Evolutionary conservation across 352 stramenopile genomes (phyloP).

Genomic region (Pythium periplocum): DNA sequence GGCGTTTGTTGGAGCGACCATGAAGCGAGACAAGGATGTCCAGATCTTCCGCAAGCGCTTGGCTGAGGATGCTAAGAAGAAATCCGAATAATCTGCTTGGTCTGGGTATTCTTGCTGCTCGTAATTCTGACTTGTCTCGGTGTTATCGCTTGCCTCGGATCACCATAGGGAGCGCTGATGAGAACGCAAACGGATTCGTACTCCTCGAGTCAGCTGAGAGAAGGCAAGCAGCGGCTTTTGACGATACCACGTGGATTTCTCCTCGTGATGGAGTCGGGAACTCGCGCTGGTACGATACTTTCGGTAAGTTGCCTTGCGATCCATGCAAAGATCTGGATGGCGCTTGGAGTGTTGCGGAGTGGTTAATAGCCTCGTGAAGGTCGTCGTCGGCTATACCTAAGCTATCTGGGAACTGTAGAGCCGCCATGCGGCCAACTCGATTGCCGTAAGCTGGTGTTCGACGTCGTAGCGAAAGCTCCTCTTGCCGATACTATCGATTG

Average conservation of each 20-base stretch:
- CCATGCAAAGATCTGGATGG: not conserved
- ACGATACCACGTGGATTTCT: constrained; percentile 26
- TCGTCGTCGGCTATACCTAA: constrained; percentile 5
- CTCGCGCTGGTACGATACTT: constrained; percentile 40
- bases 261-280: constrained; percentile 35
- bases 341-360: constrained; percentile 1
- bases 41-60: constrained; percentile 35
- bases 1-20: constrained; percentile 69
- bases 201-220: not conserved
- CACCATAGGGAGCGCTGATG: constrained; percentile 18
- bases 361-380: constrained; percentile 4
- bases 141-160: constrained; percentile 36
- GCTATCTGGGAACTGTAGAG: not conserved
- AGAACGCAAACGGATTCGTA: constrained; percentile 20
- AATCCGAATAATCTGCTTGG: constrained; percentile 7
- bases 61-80: constrained; percentile 1
- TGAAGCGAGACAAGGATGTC: constrained; percentile 83
- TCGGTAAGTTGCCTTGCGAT: constrained; percentile 12
- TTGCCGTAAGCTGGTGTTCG: constrained; percentile 31
- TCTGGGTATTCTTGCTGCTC: too few relatives aligned
- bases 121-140: too few relatives aligned
- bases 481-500: too few relatives aligned
- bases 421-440: not conserved
- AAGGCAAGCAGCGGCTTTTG: constrained; percentile 6
- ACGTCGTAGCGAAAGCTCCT: constrained; percentile 12